Evolutionary conservation across 768 basidiomycete species (phyloP).

Genomic region (Leccinum boreale): DNA sequence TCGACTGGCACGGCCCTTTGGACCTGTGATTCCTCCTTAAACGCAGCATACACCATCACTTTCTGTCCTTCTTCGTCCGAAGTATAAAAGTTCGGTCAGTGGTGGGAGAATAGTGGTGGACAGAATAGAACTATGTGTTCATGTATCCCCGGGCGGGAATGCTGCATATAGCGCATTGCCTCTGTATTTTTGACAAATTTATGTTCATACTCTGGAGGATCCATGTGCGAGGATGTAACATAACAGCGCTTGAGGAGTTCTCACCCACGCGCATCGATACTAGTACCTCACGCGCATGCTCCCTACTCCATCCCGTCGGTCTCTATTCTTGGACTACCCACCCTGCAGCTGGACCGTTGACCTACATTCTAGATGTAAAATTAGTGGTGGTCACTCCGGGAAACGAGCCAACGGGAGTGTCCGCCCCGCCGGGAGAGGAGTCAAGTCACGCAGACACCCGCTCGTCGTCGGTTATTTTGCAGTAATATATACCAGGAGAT

Average conservation of each 20-base stretch:
- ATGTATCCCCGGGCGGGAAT: neutral
- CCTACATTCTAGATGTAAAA: neutral
- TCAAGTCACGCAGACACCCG: neutral
- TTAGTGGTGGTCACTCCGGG: no score
- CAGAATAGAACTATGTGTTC: neutral
- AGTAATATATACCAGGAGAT: neutral
- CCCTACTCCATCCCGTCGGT: no score
- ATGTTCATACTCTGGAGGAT: neutral
- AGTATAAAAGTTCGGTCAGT: no score
- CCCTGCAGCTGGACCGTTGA: neutral
- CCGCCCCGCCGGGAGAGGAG: neutral
- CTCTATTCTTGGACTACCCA: neutral
- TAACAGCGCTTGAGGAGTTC: neutral
- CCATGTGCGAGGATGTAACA: neutral
- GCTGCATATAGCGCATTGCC: neutral
- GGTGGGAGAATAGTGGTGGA: neutral
- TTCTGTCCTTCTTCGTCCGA: conserved; percentile 37
- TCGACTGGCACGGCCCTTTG: conserved; percentile 43
- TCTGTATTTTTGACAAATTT: neutral
- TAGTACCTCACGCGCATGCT: no score
- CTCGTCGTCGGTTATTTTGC: no score
- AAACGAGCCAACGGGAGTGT: no score
- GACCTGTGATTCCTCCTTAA: conserved; percentile 35
- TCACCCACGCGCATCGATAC: neutral
- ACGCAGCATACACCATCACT: conserved; percentile 44